Evolutionary conservation across 2,329 filamentous ascomycete genomes (phyloP), one percentile per base, ranked within the genome.

Genomic region (Cladosporium oxysporum): DNA sequence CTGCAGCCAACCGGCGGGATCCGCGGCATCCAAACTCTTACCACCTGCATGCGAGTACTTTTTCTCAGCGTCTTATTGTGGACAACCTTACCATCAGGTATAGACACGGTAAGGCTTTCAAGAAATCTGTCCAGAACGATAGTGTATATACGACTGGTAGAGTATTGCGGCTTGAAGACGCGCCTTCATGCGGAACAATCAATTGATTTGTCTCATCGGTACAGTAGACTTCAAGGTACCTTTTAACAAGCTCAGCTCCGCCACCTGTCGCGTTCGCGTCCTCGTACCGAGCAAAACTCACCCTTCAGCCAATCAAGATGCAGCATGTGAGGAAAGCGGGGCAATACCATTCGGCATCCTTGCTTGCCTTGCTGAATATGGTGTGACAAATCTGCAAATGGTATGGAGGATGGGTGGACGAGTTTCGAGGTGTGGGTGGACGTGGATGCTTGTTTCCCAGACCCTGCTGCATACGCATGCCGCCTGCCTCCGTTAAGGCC

Each of bases 401-500:
- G 55, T 33, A 58, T 41, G n/a, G 55, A 58, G 33, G n/a, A 35
- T 3, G 23, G 23, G 23, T 26, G 23, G 23, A 26, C 23, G 23
- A 26, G 23, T 26, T 26, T 26, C 23, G 23, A 58, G 31, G 60
- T 53, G 60, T 53, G 55, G 49, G 29, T 53, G 47, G 44, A 35
- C 33, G 61, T 47, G 23, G 35, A 33, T 63, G 61, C 33, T 55
- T 63, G 50, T 47, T 57, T 63, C 50, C 35, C 41, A 47, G n/a
- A 47, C 41, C 41, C 41, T 47, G 41, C 50, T 63, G 61, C 37
- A n/a, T 23, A 31, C 26, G 61, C 61, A 63, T 57, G 61, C 61
- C 61, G 61, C 61, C 61, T 63, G 61, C 61, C 61, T 57, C 50
- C 37, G 35, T 26, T 47, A 47, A 29, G 31, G n/a, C 35, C 55